Percentiles rank a stretch among this genome's conserved stretches.
These are phyloP conservation scores for Cryptosporidium meleagridis DNA, from an alignment of 169 alveolate genomes.

Conservation along the genomic window DNA sequence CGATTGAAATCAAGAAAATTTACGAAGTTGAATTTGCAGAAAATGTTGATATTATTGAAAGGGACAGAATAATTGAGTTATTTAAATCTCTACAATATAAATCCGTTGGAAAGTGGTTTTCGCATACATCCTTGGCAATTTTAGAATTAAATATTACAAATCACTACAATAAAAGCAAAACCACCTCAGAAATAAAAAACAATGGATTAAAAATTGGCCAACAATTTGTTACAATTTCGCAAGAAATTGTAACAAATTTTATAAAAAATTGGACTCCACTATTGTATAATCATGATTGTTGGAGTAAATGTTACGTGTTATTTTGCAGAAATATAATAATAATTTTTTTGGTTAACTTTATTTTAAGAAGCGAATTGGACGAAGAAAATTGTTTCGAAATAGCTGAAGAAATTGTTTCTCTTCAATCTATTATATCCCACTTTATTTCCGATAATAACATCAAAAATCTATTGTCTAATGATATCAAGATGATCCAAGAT, in stretches of 20 bases:
- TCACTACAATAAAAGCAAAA: background rate
- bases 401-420: constrained; percentile 46
- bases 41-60: constrained; percentile 1
- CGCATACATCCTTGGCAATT: background rate
- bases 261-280: constrained; percentile 46
- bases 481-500: constrained; percentile 50
- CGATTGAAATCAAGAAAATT: constrained; percentile 25
- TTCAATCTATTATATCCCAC: constrained; percentile 57
- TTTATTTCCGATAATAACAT: background rate
- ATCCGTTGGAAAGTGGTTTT: constrained; percentile 54
- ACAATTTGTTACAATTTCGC: constrained; percentile 4
- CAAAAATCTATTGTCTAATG: constrained; percentile 1
- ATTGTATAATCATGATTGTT: background rate
- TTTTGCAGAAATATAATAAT: constrained; percentile 36
- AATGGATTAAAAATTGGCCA: background rate
- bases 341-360: constrained; percentile 35
- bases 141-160: background rate
- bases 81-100: constrained; percentile 46
- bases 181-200: background rate
- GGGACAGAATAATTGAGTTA: constrained; percentile 6
- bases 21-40: background rate
- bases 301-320: constrained; percentile 44
- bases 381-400: constrained; percentile 42
- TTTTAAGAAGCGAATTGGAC: constrained; percentile 1
- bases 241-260: constrained; percentile 16